phyloP scores from a whole-genome alignment of 768 basidiomycete species.

The Suillus subaureus region DNA sequence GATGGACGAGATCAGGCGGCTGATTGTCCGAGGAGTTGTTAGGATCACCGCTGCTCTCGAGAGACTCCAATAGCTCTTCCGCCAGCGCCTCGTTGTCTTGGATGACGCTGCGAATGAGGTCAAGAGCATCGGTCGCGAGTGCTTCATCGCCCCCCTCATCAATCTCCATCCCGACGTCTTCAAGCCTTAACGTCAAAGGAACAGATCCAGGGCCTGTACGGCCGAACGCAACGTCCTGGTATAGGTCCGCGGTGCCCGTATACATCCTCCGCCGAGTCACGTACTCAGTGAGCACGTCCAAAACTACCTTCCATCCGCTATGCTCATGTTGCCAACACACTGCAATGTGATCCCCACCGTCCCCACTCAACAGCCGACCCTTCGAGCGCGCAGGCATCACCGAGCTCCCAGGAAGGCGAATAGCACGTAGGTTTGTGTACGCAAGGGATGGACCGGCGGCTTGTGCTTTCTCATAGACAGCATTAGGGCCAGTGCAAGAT shows the following conservation, averaged over 20 bases:
- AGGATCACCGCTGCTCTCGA: constrained; percentile 43
- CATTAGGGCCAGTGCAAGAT: constrained; percentile 66
- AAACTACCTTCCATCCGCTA: constrained; percentile 83
- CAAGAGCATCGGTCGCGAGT: constrained; percentile 51
- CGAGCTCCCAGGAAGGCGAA: constrained; percentile 77
- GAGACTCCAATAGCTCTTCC: constrained; percentile 57
- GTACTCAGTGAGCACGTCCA: constrained; percentile 82
- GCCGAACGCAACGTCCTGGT: constrained; percentile 56
- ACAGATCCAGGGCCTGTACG: constrained; percentile 41
- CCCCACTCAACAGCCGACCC: constrained; percentile 73
- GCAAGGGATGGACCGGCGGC: constrained; percentile 50
- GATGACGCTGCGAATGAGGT: constrained; percentile 43
- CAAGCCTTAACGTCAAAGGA: constrained; percentile 50
- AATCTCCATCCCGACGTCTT: constrained; percentile 75
- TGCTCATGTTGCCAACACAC: constrained; percentile 82
- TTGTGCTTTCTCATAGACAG: constrained; percentile 69
- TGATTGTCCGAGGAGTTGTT: constrained; percentile 37
- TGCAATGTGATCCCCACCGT: constrained; percentile 63
- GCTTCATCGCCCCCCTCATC: constrained; percentile 61
- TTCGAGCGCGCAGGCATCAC: constrained; percentile 64
- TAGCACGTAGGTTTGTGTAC: constrained; percentile 66
- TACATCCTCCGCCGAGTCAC: constrained; percentile 58
- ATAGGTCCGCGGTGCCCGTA: constrained; percentile 39
- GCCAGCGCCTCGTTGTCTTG: constrained; percentile 69
- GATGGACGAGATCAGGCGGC: constrained; percentile 74